Evolutionary conservation across 2,329 filamentous ascomycete species (phyloP), one percentile per base, ranked within the genome.

Genomic region (Fusarium burgessii): DNA sequence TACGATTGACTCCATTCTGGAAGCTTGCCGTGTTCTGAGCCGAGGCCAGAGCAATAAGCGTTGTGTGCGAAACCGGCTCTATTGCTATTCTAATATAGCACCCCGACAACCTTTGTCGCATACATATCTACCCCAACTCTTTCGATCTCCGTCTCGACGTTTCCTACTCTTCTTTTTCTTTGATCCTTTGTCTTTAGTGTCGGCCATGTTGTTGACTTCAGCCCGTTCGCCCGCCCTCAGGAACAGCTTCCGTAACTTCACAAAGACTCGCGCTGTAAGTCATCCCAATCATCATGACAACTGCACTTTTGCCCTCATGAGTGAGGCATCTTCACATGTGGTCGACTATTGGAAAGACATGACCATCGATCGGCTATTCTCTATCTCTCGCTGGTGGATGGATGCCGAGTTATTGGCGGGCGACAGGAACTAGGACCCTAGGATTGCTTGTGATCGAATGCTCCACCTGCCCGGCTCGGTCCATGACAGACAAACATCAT

Each of bases 131-230:
- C 42, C 63, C 27, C 63, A 45, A 41, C 33, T 52, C 43, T 20
- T 23, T 35, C 40, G 35, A 27, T 40, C 55, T 33, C 36, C 42
- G 41, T 45, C 52, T 63, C 49, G 43, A 43, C 56, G 17, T 50
- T 51, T 57, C 47, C 59, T 43, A 20, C 35, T 40, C 49, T 60
- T 55, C 41, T 49, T 40, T 40, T 49, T 36, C 47, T 51, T 43
- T 57, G 52, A 33, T 49, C 38, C 38, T 58, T 55, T 43, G 61
- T 62, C 45, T 46, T 65, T 65, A 36, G 54, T 32, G 60, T 67
- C 66, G 77, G 79, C 78, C 77, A 81, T 81, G 80, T 81, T 81
- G 80, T 81, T 80, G 66, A 76, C 75, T 72, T 74, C 74, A 70
- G 74, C 76, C 61, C 79, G 79, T 70, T 77, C 78, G 52, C 69